A percentile compares a stretch with the other conserved stretches of the same genome.
Conservation (phyloP, 495 filamentous ascomycete species). For the Amniculicola lignicola region DNA sequence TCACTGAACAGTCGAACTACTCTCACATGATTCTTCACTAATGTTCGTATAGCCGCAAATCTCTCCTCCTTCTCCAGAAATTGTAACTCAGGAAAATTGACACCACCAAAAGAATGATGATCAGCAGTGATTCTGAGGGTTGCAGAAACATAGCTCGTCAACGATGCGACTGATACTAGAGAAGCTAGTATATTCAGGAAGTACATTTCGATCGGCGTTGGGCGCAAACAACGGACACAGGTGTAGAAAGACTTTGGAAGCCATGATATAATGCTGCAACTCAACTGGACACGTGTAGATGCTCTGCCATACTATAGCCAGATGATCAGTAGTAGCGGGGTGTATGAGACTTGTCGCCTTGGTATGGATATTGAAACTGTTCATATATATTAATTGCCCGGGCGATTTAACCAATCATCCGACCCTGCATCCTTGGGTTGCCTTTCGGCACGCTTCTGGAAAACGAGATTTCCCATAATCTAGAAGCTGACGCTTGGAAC, state of each 20-base stretch:
- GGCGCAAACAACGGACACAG: conserved; percentile 11
- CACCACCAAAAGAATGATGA: conserved; percentile 30
- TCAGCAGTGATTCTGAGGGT: conserved; percentile 24
- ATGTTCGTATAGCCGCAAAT: conserved; percentile 17
- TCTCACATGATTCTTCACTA: conserved; percentile 24
- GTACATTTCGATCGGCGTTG: conserved; percentile 25
- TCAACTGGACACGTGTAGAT: conserved; percentile 31
- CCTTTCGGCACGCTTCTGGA: too few species aligned
- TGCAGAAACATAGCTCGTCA: conserved; percentile 17
- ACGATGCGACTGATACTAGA: conserved; percentile 1
- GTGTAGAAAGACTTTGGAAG: conserved; percentile 10
- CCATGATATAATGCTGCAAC: conserved; percentile 21
- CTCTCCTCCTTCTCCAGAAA: conserved; percentile 15
- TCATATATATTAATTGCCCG: conserved; percentile 30
- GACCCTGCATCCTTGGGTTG: too few species aligned
- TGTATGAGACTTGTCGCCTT: background rate
- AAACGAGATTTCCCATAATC: too few species aligned
- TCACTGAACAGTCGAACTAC: conserved; percentile 32
- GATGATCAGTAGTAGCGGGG: conserved; percentile 2
- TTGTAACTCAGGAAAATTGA: conserved; percentile 27
- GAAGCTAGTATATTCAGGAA: conserved; percentile 16
- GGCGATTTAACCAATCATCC: conserved; percentile 15
- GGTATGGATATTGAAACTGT: conserved; percentile 29
- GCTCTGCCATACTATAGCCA: conserved; percentile 23
- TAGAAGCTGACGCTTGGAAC: too few species aligned